Base-by-base conservation (phyloP, 1,284 basidiomycete species). In the Hymenochaete sp. region DNA sequence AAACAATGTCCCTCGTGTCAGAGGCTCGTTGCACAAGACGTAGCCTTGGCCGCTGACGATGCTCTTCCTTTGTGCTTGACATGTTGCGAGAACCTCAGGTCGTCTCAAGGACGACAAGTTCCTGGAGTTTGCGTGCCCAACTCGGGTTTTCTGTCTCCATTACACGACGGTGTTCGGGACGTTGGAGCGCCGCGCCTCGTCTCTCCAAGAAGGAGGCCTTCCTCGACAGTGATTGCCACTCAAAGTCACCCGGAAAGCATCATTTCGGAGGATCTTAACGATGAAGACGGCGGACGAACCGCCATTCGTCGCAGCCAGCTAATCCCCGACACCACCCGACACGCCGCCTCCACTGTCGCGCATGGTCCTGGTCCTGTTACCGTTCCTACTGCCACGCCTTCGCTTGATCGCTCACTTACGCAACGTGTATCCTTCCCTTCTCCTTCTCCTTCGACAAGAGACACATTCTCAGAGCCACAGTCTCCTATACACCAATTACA, bases 61-160 rank as follows among this genome's bases (percentile, higher is more conserved):
- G 55, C 53, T 46, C 45, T 57, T 67, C 19, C 67, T 66, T 42
- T 57, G 56, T 32, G 56, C 58, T 43, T 68, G 67, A 56, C 59
- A 62, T 32, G 56, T 57, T 22, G 31, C 24, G 25, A 21, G 38
- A n/a, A 3, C 24, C 7, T 19, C 27, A 16, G 7, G 35, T 19
- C 18, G 39, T n/a, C 14, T 16, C 13, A 35, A 35, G 14, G 21
- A 35, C 32, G 13, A 5, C 32, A 35, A 6, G n/a, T n/a, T n/a
- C n/a, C 32, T 16, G 13, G 14, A 35, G 21, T 19, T n/a, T 19
- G 13, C 14, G 14, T n/a, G 32, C 21, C 13, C 14, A 16, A 5
- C 21, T 6, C 32, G 13, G 6, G 14, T n/a, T 6, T n/a, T 6
- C 6, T 35, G 14, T n/a, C 14, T 6, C 5, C 21, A 19, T 35